Evolutionary conservation across 2,329 filamentous ascomycete genomes (phyloP).

Genomic region (Colletotrichum sidae): DNA sequence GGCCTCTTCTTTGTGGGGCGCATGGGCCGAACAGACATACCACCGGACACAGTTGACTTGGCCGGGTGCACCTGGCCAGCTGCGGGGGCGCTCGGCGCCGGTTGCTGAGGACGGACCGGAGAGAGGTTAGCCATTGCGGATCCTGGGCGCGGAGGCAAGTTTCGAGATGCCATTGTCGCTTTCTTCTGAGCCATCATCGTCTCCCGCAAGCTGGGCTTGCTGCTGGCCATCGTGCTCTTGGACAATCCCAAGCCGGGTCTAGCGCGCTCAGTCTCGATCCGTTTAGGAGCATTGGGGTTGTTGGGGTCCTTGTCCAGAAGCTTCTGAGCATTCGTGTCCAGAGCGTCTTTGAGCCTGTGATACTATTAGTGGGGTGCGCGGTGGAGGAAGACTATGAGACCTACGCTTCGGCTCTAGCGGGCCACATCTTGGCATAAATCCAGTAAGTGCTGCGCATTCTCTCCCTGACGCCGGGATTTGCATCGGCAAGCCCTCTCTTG

Average conservation of each 20-base stretch:
- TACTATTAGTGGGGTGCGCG: conserved; percentile 17
- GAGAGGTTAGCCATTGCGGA: conserved; percentile 51
- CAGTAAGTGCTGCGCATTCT: conserved; percentile 88
- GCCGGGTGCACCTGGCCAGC: conserved; percentile 47
- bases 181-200: conserved; percentile 87
- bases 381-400: conserved; percentile 46
- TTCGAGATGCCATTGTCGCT: conserved; percentile 62
- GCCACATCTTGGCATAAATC: conserved; percentile 83
- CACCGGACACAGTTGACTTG: conserved; percentile 61
- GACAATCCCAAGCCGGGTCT: conserved; percentile 71
- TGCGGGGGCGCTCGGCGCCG: conserved; percentile 44
- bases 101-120: conserved; percentile 58
- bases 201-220: conserved; percentile 80
- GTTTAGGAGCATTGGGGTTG: conserved; percentile 79
- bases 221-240: conserved; percentile 68
- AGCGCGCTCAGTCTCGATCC: conserved; percentile 59
- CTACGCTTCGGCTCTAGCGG: conserved; percentile 78
- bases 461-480: conserved; percentile 91
- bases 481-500: conserved; percentile 87
- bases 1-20: conserved; percentile 69
- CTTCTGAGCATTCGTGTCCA: conserved; percentile 83
- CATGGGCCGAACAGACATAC: conserved; percentile 74
- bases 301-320: conserved; percentile 84
- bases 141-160: conserved; percentile 66
- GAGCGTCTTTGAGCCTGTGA: conserved; percentile 77